Base-by-base conservation (phyloP, 2,329 filamentous ascomycete species). In the Xylariales sp. region DNA sequence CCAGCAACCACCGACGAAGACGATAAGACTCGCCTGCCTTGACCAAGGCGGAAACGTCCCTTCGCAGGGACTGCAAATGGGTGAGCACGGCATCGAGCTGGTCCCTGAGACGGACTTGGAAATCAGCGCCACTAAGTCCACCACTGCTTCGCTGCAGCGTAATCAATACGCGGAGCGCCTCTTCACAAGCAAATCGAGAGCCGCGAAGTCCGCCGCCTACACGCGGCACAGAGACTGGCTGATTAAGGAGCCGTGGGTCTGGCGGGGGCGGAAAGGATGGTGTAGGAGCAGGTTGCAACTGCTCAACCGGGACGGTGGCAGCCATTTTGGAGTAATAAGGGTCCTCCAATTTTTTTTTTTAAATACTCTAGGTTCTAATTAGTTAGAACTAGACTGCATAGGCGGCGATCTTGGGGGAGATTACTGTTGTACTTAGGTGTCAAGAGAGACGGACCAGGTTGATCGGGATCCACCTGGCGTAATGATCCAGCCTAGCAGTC, bases 1-100 rank as follows among this genome's bases (percentile, higher is more conserved):
- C 73, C 2, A 77, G 50, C 12, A 76, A 47, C 66, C 72, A 75
- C 44, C 64, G 64, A 32, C 72, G 63, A 71, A 73, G 77, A 24
- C 75, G 63, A 30, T 69, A 64, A 23, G 60, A 58, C 53, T 77
- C 70, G 1, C 66, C 68, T 10, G 53, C 56, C 46, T 62, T 68
- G 23, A 63, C 61, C 29, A 75, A 47, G 3, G 55, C 56, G 5
- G 62, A 56, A 4, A 78, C 62, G 43, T 71, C 63, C 16, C 58
- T 55, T 15, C 70, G 59, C 45, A 78, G 50, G 1, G 49, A 53
- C 28, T 58, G 61, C 43, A 79, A 48, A 36, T 76, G 69, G 14
- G 54, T 56, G 8, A 72, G 44, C n/a, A 69, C 60, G 6, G 66
- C 44, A 19, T 53, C 61, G 5, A 63, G 62, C 50, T 74, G 70